phyloP scores from a whole-genome alignment of 2,329 filamentous ascomycete genomes.

The Pestalotiopsis sp. region DNA sequence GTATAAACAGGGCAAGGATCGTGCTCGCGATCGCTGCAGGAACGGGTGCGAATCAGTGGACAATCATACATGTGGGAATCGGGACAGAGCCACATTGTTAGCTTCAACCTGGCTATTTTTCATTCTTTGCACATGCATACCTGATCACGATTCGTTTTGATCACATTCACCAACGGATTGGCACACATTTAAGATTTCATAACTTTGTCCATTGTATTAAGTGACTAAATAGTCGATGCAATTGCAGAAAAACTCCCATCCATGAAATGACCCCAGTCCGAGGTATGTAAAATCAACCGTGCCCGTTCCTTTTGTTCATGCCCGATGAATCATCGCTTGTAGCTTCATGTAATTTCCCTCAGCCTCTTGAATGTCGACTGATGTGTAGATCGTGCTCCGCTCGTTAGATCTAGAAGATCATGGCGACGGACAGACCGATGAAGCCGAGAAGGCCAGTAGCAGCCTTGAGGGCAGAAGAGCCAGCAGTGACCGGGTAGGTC shows the following conservation, averaged over 20 bases:
- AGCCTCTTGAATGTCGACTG: background rate
- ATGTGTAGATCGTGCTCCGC: background rate
- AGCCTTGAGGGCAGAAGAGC: slow-evolving; percentile 1
- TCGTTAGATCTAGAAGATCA: background rate
- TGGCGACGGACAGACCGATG: background rate
- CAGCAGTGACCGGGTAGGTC: slow-evolving; percentile 4
- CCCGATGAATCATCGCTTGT: background rate
- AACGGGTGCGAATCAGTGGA: no score
- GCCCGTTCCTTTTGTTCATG: background rate
- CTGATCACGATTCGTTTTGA: background rate
- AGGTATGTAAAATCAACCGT: background rate
- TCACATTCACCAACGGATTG: background rate
- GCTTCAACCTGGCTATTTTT: no score
- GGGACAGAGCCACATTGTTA: no score
- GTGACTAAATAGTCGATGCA: background rate
- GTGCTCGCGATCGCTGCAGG: no score
- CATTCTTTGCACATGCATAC: no score
- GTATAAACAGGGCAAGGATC: no score
- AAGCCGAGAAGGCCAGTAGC: background rate
- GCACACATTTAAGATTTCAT: background rate
- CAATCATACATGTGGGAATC: no score
- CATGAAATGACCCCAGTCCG: background rate
- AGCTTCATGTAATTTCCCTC: background rate
- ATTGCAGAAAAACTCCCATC: background rate
- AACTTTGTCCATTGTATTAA: background rate